These are phyloP conservation scores for Vaccinium macrocarpon DNA, from an alignment of 148 eudicot genomes.

Conservation along the genomic window DNA sequence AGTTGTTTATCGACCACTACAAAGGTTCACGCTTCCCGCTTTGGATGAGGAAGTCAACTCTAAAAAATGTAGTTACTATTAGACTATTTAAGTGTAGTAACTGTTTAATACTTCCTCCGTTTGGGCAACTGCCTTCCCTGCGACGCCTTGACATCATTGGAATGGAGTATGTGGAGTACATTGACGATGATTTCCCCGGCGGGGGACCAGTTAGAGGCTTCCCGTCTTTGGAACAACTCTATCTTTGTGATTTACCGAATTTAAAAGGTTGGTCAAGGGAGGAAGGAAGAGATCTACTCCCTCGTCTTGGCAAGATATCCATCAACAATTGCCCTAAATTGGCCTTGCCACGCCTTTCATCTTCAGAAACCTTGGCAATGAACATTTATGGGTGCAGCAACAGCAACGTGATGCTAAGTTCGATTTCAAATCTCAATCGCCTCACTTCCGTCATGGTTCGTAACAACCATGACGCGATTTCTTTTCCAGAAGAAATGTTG, in stretches of 20 bases:
- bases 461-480: not conserved
- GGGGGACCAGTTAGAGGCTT: not conserved
- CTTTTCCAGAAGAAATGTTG: slow-evolving; percentile 8
- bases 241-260: not conserved
- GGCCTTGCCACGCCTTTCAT: not conserved
- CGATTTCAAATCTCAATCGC: not conserved
- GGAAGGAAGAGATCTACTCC: not conserved
- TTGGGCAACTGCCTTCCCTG: not conserved
- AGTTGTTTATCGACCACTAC: not conserved
- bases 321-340: not conserved
- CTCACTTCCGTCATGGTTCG: not conserved
- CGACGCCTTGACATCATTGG: not conserved
- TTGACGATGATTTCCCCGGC: not conserved
- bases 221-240: not conserved
- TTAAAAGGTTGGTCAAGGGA: slow-evolving; percentile 1
- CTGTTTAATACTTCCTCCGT: not conserved
- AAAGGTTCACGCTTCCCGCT: not conserved
- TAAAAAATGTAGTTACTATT: not conserved
- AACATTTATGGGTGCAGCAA: accelerated
- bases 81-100: not conserved
- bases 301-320: not conserved
- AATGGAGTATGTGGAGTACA: slow-evolving; percentile 7
- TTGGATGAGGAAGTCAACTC: not conserved
- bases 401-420: not conserved
- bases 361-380: not conserved